Evolutionary conservation across 225 moss, liverwort and hornwort species (phyloP).

Genomic region (Polytrichum formosum): DNA sequence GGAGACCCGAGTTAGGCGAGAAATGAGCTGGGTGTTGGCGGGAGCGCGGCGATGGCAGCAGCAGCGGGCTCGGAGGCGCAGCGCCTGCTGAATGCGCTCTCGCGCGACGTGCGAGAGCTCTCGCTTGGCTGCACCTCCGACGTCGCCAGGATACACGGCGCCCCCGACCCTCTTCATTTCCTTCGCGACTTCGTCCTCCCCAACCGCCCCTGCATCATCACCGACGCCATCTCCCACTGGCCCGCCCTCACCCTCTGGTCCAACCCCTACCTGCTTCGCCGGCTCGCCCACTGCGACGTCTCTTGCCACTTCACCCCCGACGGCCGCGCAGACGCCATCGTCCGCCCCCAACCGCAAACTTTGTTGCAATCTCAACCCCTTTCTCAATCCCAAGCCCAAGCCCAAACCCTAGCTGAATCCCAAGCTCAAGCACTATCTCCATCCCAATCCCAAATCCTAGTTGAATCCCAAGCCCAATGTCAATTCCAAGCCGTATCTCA

Average conservation of each 20-base stretch:
- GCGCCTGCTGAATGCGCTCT: slow-evolving; percentile 43
- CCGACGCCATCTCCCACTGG: slow-evolving; percentile 82
- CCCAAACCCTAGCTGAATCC: not conserved
- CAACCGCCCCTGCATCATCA: slow-evolving; percentile 87
- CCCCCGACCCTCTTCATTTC: slow-evolving; percentile 54
- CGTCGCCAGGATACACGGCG: slow-evolving; percentile 53
- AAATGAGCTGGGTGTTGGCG: too few species aligned
- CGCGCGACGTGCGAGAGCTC: slow-evolving; percentile 72
- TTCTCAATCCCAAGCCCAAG: slow-evolving; percentile 9
- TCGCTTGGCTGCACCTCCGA: slow-evolving; percentile 66
- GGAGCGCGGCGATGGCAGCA: too few species aligned
- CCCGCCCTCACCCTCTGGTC: slow-evolving; percentile 77
- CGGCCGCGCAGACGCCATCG: slow-evolving; percentile 84
- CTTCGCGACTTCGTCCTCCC: slow-evolving; percentile 76
- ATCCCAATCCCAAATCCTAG: slow-evolving; percentile 62
- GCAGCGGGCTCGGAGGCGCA: too few species aligned
- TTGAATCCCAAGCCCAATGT: not conserved
- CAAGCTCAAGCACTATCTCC: not conserved
- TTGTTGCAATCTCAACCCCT: slow-evolving; percentile 19
- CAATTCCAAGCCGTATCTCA: not conserved
- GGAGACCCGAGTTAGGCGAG: too few species aligned
- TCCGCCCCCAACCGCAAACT: slow-evolving; percentile 3
- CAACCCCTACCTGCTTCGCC: slow-evolving; percentile 54
- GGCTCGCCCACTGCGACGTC: slow-evolving; percentile 42
- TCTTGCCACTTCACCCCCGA: slow-evolving; percentile 92